Base-by-base conservation (phyloP, 192 early-diverging fungal genomes). In the Anaeromyces robustus region DNA sequence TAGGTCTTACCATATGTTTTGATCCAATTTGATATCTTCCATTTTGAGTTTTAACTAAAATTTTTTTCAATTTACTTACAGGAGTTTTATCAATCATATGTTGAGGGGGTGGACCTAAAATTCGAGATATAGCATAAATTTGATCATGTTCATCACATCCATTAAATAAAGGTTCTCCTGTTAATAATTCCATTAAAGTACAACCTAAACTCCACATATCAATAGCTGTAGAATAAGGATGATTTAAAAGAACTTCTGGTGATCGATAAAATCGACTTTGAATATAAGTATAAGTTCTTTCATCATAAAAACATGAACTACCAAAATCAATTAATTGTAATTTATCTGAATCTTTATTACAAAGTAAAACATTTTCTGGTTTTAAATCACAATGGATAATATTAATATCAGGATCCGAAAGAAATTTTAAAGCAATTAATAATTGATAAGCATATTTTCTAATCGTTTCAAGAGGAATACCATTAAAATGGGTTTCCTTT, bases 321-420 rank as follows among this genome's bases (percentile, higher is more conserved):
- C 87, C 87, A 82, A 88, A 88, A 59, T 88, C 87, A 43, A 87
- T 87, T 5, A 88, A 80, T 77, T 88, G 87, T 29, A 88, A 32
- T 29, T 29, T 34, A 28, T 77, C 28, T 26, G 78, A n/a, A 31
- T 84, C 68, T 13, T n/a, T 34, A 28, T n/a, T 30, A 28, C 32
- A n/a, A 18, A 84, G 29, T 19, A 85, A 43, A 30, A 85, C 85
- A 77, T 80, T 82, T 83, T 87, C 87, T 12, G 87, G 87, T 59
- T 87, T 87, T 19, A 87, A 77, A 80, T 87, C 87, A 81, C 87
- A 87, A 78, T 87, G 87, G 77, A 87, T 80, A 29, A 86, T 78
- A 59, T 78, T 37, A 29, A 86, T 77, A 16, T 86, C 82, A 4
- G 77, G 19, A 9, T 81, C 29, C 17, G n/a, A 26, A 29, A 86